These are phyloP conservation scores for Endothia cerciana DNA, from an alignment of 2,329 filamentous ascomycete genomes.

Conservation along the genomic window DNA sequence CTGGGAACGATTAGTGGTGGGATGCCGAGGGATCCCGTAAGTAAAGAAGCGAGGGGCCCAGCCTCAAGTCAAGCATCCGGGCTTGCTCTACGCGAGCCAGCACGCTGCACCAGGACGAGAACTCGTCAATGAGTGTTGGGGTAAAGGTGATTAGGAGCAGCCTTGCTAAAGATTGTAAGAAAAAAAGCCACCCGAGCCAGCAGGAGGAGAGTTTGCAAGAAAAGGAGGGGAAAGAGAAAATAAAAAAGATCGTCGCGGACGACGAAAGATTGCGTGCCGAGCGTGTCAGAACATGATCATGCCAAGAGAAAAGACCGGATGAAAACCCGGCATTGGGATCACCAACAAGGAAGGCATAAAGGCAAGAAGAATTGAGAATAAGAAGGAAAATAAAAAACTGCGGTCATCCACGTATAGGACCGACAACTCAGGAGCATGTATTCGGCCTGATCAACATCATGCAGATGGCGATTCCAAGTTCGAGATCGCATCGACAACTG, in stretches of 20 bases:
- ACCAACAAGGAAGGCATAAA: background rate
- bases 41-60: background rate
- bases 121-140: background rate
- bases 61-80: background rate
- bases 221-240: background rate
- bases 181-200: background rate
- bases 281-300: conserved; percentile 3
- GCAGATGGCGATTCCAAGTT: conserved; percentile 3
- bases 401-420: background rate
- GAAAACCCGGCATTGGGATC: background rate
- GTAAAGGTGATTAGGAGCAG: background rate
- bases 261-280: background rate
- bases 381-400: too few relatives aligned
- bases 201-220: background rate
- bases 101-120: background rate
- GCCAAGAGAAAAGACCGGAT: background rate
- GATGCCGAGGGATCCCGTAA: background rate
- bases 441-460: conserved; percentile 9
- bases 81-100: conserved; percentile 1
- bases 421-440: background rate
- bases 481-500: background rate
- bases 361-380: background rate
- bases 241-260: background rate
- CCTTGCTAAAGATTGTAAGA: too few relatives aligned
- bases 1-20: background rate